phyloP scores from a whole-genome alignment of 2,329 filamentous ascomycete species.

The Ampelomyces quisqualis region DNA sequence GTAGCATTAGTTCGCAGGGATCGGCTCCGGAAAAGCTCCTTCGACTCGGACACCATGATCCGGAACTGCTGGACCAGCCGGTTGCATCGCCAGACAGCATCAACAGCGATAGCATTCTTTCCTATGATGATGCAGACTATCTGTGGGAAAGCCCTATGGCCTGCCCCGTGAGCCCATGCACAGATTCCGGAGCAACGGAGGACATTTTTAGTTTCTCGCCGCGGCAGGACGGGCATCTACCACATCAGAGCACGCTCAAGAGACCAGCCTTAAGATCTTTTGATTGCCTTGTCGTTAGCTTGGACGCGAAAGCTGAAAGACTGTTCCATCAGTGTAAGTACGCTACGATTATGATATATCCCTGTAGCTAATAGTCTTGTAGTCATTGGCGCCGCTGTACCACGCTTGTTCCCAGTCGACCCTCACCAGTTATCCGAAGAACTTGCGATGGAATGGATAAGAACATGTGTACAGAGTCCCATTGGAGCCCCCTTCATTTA shows the following conservation, averaged over 20 bases:
- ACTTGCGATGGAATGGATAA: slow-evolving; percentile 30
- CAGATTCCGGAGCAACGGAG: slow-evolving; percentile 12
- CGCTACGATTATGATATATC: background rate
- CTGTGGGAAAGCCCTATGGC: slow-evolving; percentile 18
- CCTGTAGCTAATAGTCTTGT: slow-evolving; percentile 1
- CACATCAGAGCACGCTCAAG: slow-evolving; percentile 13
- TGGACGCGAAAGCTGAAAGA: slow-evolving; percentile 18
- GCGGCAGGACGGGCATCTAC: slow-evolving; percentile 4
- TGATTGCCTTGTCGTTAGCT: slow-evolving; percentile 28
- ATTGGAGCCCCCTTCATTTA: slow-evolving; percentile 35
- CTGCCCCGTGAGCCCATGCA: slow-evolving; percentile 17
- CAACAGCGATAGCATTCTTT: slow-evolving; percentile 17
- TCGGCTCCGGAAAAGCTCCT: background rate
- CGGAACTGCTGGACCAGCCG: slow-evolving; percentile 9
- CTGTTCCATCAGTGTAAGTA: slow-evolving; percentile 35
- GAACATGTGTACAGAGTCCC: slow-evolving; percentile 21
- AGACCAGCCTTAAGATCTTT: slow-evolving; percentile 21
- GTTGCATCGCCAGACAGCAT: slow-evolving; percentile 19
- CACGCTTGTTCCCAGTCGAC: slow-evolving; percentile 33
- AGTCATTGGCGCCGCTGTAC: slow-evolving; percentile 26
- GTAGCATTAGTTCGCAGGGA: slow-evolving; percentile 3
- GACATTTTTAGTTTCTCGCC: slow-evolving; percentile 14
- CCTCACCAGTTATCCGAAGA: slow-evolving; percentile 19
- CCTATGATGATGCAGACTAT: slow-evolving; percentile 11
- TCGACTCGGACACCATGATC: background rate